Evolutionary conservation across 768 basidiomycete genomes (phyloP).

Genomic region (Boletus rubroflammeus): DNA sequence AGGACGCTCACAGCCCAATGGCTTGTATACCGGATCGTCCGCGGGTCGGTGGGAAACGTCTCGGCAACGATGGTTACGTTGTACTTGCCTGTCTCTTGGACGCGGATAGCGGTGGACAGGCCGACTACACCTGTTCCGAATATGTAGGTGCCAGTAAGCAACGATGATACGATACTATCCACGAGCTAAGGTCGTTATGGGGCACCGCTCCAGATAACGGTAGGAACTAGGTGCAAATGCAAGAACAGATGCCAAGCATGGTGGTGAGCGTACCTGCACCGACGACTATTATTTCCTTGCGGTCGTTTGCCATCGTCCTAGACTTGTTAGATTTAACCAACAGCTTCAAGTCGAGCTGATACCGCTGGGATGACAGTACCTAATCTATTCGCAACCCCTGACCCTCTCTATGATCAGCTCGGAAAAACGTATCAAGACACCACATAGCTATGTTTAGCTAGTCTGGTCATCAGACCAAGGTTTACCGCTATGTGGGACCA

Average conservation of each 20-base stretch:
- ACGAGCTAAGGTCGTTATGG: neutral
- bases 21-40: slow-evolving; percentile 73
- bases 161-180: neutral
- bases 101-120: slow-evolving; percentile 66
- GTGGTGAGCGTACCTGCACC: slow-evolving; percentile 36
- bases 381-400: neutral
- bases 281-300: slow-evolving; percentile 35
- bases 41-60: slow-evolving; percentile 66
- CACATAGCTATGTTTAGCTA: neutral
- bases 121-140: slow-evolving; percentile 63
- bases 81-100: slow-evolving; percentile 62
- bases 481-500: neutral
- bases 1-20: slow-evolving; percentile 67
- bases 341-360: slow-evolving; percentile 9
- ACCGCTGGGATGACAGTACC: neutral
- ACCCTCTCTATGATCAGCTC: neutral
- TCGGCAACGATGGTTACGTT: slow-evolving; percentile 70
- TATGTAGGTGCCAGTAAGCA: neutral
- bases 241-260: neutral
- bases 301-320: slow-evolving; percentile 12
- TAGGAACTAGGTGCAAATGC: neutral
- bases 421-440: neutral
- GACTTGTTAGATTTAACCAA: slow-evolving; percentile 2
- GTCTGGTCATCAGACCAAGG: neutral
- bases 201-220: neutral